A percentile compares a stretch with the other conserved stretches of the same genome.
Evolutionary conservation across 805 yeast species (phyloP).

Genomic region (Debaryomyces hansenii): DNA sequence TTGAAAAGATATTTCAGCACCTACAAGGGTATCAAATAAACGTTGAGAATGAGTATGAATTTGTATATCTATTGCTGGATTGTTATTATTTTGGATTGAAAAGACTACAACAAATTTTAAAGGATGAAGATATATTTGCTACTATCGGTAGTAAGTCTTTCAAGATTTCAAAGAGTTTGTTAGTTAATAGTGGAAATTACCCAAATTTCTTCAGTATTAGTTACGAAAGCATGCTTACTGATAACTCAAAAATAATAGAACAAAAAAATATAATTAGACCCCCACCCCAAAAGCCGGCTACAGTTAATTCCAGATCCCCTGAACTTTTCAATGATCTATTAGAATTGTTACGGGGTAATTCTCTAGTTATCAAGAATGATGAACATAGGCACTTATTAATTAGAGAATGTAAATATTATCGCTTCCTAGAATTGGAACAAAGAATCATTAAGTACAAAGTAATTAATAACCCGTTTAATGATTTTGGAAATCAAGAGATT

Average conservation of each 20-base stretch:
- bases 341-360: constrained; percentile 55
- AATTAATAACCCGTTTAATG: constrained; percentile 48
- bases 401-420: constrained; percentile 73
- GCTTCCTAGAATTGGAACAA: constrained; percentile 76
- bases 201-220: constrained; percentile 78
- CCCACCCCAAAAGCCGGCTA: constrained; percentile 68
- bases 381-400: constrained; percentile 57
- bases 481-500: constrained; percentile 53
- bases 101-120: constrained; percentile 49
- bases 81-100: constrained; percentile 70
- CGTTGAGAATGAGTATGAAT: constrained; percentile 60
- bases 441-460: constrained; percentile 54
- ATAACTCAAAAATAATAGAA: constrained; percentile 39
- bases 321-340: constrained; percentile 56
- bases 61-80: constrained; percentile 63
- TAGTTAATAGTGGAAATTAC: constrained; percentile 62
- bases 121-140: constrained; percentile 55
- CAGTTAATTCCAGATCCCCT: constrained; percentile 52
- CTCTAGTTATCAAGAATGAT: constrained; percentile 47
- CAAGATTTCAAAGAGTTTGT: constrained; percentile 54
- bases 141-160: constrained; percentile 61
- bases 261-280: constrained; percentile 61
- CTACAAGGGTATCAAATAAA: constrained; percentile 76
- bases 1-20: constrained; percentile 66
- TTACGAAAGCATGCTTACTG: constrained; percentile 50